Evolutionary conservation across 345 rosid genomes (phyloP).

Genomic region (Xanthoceras sorbifolium): DNA sequence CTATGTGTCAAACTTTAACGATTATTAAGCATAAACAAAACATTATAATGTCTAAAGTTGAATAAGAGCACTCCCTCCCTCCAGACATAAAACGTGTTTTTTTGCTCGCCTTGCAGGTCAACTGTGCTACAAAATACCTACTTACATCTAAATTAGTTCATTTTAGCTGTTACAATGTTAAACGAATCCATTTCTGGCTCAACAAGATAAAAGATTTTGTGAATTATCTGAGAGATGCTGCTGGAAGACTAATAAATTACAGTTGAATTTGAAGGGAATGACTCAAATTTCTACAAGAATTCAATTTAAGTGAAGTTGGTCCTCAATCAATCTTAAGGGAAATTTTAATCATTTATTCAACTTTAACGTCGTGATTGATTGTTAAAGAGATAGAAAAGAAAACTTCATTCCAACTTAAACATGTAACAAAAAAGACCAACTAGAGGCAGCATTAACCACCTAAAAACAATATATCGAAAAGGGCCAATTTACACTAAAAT

Average conservation of each 20-base stretch:
- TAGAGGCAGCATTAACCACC: background rate
- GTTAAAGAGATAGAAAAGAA: background rate
- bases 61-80: background rate
- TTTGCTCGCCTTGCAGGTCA: background rate
- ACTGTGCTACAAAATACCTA: background rate
- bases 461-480: background rate
- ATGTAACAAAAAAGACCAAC: background rate
- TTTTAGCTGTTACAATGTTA: background rate
- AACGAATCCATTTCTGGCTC: background rate
- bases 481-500: background rate
- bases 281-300: background rate
- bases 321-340: background rate
- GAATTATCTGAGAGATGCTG: background rate
- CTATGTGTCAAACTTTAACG: background rate
- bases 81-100: background rate
- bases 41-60: background rate
- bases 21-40: background rate
- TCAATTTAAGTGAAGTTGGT: background rate
- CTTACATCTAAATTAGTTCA: background rate
- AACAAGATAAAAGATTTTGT: background rate
- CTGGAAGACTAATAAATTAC: background rate
- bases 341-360: background rate
- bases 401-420: background rate
- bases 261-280: background rate
- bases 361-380: background rate